These are phyloP conservation scores for Grammothele lineata DNA, from an alignment of 768 basidiomycete genomes.

Conservation along the genomic window DNA sequence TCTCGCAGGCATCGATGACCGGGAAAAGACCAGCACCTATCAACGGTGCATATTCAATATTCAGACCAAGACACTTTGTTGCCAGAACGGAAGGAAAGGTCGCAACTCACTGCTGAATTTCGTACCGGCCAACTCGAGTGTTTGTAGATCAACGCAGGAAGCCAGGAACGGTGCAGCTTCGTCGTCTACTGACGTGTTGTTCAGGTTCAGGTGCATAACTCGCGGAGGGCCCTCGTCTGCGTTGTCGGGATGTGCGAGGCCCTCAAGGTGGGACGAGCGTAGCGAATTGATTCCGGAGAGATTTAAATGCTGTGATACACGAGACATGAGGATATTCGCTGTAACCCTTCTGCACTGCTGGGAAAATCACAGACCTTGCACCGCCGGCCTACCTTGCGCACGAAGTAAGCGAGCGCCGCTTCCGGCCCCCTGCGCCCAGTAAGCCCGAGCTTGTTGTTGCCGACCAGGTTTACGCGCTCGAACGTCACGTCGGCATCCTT, in stretches of 20 bases:
- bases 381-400: conserved; percentile 49
- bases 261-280: conserved; percentile 46
- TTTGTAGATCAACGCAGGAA: conserved; percentile 42
- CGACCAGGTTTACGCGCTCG: conserved; percentile 56
- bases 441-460: conserved; percentile 57
- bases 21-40: conserved; percentile 50
- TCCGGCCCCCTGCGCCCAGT: conserved; percentile 25
- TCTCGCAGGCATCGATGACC: conserved; percentile 54
- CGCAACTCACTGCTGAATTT: conserved; percentile 55
- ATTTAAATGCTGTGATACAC: conserved; percentile 41
- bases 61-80: neutral
- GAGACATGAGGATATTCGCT: neutral
- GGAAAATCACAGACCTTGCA: conserved; percentile 57
- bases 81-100: neutral
- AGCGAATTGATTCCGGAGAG: conserved; percentile 49
- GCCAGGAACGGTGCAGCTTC: conserved; percentile 48
- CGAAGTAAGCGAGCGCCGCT: conserved; percentile 40
- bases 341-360: too few relatives aligned
- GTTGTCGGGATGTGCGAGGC: conserved; percentile 37
- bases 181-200: conserved; percentile 61
- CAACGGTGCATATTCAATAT: neutral
- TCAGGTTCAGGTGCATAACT: conserved; percentile 49
- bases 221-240: conserved; percentile 29
- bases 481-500: conserved; percentile 28
- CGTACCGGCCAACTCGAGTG: conserved; percentile 52